These are phyloP conservation scores for Hypomontagnella monticulosa DNA, from an alignment of 495 filamentous ascomycete species.

Conservation along the genomic window DNA sequence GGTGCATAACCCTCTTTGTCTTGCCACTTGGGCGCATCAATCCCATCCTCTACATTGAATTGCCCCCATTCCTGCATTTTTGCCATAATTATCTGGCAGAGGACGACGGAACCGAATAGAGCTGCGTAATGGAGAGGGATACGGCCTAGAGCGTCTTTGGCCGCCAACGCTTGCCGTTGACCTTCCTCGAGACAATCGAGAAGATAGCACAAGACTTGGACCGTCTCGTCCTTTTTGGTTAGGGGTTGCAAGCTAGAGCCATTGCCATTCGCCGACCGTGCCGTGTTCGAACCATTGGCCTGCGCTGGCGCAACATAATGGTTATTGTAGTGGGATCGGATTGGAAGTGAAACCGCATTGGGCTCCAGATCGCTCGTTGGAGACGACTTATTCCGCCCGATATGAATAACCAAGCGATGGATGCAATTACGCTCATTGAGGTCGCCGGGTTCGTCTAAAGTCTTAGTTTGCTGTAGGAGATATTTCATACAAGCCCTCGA, in stretches of 20 bases:
- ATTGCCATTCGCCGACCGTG: slow-evolving; percentile 53
- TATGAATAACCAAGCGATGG: slow-evolving; percentile 88
- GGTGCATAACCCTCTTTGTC: slow-evolving; percentile 93
- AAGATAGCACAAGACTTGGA: slow-evolving; percentile 76
- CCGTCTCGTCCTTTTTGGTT: slow-evolving; percentile 74
- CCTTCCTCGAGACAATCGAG: slow-evolving; percentile 73
- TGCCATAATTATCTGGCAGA: slow-evolving; percentile 87
- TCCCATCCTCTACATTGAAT: slow-evolving; percentile 83
- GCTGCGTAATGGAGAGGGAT: slow-evolving; percentile 95
- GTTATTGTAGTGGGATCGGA: slow-evolving; percentile 70
- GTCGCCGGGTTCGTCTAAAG: slow-evolving; percentile 85
- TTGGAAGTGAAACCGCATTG: slow-evolving; percentile 55
- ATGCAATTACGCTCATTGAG: slow-evolving; percentile 94
- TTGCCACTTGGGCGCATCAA: slow-evolving; percentile 87
- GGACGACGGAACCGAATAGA: slow-evolving; percentile 88
- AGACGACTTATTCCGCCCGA: slow-evolving; percentile 79
- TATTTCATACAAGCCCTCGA: slow-evolving; percentile 72
- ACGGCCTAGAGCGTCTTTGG: slow-evolving; percentile 81
- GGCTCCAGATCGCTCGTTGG: slow-evolving; percentile 61
- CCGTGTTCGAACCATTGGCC: slow-evolving; percentile 64
- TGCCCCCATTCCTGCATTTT: slow-evolving; percentile 89
- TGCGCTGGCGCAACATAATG: slow-evolving; percentile 73
- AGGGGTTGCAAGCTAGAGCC: slow-evolving; percentile 66
- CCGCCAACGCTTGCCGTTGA: slow-evolving; percentile 74
- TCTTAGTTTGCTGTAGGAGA: slow-evolving; percentile 71